Evolutionary conservation across 1,139 yeast genomes (phyloP).

Genomic region (Hanseniaspora uvarum): DNA sequence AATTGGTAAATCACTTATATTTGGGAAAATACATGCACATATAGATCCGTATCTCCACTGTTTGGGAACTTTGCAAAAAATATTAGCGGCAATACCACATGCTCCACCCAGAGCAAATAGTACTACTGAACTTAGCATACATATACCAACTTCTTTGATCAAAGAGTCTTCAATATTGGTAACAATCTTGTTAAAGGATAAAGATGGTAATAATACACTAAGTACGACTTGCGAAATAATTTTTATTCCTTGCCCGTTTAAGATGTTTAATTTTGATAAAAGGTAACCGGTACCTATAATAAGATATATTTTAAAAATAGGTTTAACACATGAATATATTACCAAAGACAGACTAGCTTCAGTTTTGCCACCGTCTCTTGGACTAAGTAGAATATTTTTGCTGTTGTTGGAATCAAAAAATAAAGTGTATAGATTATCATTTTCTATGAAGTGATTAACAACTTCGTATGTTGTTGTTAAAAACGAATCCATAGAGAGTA

Average conservation of each 20-base stretch:
- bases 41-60: slow-evolving; percentile 76
- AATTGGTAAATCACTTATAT: slow-evolving; percentile 79
- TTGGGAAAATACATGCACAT: slow-evolving; percentile 68
- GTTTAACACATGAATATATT: slow-evolving; percentile 77
- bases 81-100: slow-evolving; percentile 28
- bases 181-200: slow-evolving; percentile 71
- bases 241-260: slow-evolving; percentile 65
- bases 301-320: slow-evolving; percentile 77
- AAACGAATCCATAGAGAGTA: neutral
- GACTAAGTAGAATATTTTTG: neutral
- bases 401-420: neutral
- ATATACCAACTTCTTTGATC: slow-evolving; percentile 67
- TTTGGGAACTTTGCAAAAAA: slow-evolving; percentile 45
- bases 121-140: slow-evolving; percentile 40
- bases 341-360: slow-evolving; percentile 47
- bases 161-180: slow-evolving; percentile 60
- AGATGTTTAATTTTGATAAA: slow-evolving; percentile 54
- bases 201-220: slow-evolving; percentile 63
- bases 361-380: slow-evolving; percentile 14
- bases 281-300: slow-evolving; percentile 65
- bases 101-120: slow-evolving; percentile 29
- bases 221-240: slow-evolving; percentile 64
- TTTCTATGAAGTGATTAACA: neutral
- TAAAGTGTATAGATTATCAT: slow-evolving; percentile 2
- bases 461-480: neutral